These are phyloP conservation scores for Acer saccharum DNA, from an alignment of 345 rosid genomes.

Conservation along the genomic window DNA sequence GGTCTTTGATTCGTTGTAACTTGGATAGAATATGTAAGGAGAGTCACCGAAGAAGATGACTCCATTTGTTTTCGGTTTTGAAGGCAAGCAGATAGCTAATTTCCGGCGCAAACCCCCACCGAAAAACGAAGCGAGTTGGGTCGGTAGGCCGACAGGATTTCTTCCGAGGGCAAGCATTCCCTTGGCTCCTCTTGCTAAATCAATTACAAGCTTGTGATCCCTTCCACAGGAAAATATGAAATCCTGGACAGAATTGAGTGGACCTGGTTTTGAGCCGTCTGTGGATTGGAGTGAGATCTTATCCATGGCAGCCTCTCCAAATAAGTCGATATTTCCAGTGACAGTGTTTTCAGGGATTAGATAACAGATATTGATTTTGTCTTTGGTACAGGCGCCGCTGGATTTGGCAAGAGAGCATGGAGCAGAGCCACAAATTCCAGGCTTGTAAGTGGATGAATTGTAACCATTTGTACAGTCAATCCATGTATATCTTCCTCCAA, in stretches of 20 bases:
- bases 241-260: neutral
- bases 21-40: conserved; percentile 21
- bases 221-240: neutral
- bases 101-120: neutral
- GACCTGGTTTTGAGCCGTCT: neutral
- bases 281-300: conserved; percentile 1
- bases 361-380: neutral
- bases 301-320: neutral
- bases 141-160: neutral
- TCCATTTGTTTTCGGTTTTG: conserved; percentile 13
- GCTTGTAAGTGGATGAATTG: neutral
- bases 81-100: conserved; percentile 29
- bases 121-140: neutral
- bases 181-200: neutral
- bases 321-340: neutral
- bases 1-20: neutral
- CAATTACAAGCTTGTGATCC: neutral
- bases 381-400: no score
- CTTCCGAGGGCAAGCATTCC: conserved; percentile 6
- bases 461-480: neutral
- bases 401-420: neutral
- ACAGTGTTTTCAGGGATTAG: neutral
- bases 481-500: neutral
- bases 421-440: neutral
- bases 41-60: conserved; percentile 24